Conservation (phyloP, 129 eudicot species). For the Smallanthus sonchifolius region DNA sequence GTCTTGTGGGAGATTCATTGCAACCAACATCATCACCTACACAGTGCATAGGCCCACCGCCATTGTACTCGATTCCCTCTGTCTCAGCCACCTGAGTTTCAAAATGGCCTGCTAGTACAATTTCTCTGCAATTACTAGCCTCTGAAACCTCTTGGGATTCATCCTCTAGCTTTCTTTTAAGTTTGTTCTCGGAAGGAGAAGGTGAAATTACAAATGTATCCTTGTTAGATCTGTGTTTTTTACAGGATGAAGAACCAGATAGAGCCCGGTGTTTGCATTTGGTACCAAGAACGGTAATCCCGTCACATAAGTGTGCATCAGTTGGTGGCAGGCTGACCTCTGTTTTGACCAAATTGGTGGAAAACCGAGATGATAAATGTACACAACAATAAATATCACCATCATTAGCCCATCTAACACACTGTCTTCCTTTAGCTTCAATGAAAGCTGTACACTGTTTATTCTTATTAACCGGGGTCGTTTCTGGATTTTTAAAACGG, state of each 20-base stretch:
- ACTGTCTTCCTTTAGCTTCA: constrained; percentile 92
- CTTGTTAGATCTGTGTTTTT: constrained; percentile 70
- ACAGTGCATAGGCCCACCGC: constrained; percentile 42
- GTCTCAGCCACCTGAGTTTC: constrained; percentile 34
- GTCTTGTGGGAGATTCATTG: constrained; percentile 59
- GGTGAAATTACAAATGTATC: constrained; percentile 25
- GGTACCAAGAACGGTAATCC: constrained; percentile 90
- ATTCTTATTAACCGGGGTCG: constrained; percentile 38
- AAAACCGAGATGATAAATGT: constrained; percentile 68
- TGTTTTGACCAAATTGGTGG: constrained; percentile 33
- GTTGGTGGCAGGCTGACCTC: constrained; percentile 38
- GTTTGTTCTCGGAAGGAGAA: constrained; percentile 45
- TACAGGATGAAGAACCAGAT: constrained; percentile 70
- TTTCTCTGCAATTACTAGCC: constrained; percentile 42
- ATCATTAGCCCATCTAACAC: constrained; percentile 94
- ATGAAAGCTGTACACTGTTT: constrained; percentile 81
- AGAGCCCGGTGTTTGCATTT: constrained; percentile 90
- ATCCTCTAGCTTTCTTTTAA: constrained; percentile 60
- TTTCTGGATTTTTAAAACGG: constrained; percentile 34
- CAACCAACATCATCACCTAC: constrained; percentile 61
- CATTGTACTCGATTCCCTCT: constrained; percentile 15
- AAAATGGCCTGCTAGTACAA: constrained; percentile 39
- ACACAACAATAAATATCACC: constrained; percentile 95
- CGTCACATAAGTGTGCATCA: constrained; percentile 82
- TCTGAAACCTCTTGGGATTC: constrained; percentile 14